Evolutionary conservation across 768 basidiomycete species (phyloP), one percentile per base, ranked within the genome.

Genomic region (Sporobolomyces phaffii): DNA sequence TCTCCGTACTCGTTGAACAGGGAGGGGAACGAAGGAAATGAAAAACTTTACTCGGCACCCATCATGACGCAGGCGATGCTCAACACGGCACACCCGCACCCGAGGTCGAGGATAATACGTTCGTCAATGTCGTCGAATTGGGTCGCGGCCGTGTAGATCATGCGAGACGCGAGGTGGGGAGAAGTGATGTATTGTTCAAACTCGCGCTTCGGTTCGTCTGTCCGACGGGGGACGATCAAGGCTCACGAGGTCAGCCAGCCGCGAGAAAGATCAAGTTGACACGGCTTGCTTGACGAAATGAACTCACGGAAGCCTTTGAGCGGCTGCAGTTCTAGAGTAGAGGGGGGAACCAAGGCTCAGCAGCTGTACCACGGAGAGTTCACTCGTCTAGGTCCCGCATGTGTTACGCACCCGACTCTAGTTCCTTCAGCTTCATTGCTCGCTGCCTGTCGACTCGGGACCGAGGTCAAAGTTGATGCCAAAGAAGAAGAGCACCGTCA

Each of bases 51-150:
- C 74, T 53, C 52, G 15, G 75, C 75, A 13, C 75, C 75, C 51
- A 67, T 62, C 61, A 75, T 66, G 18, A 67, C 61, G 29, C 68
- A 60, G 47, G 72, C 73, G 31, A 74, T 68, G 38, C 64, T 62
- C 11, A 75, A 44, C 20, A 74, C 58, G 11, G 72, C 69, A 17
- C 72, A 71, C 0, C 75, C 75, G n/a, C 74, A 73, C 1, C 72
- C 72, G 0, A 75, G 41, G 36, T 75, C 75, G 29, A 75, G 70
- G 3, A 75, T 54, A 36, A 44, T 53, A 53, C 67, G 63, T 22
- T 71, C 73, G 51, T 73, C 73, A 17, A 75, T 68, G 48, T 75
- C 75, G 52, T 68, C 68, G 40, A 70, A 73, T 26, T 59, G 44
- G 20, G 60, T 59, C 34, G 65, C 65, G 18, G 74, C 75, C 22